Percentiles rank a stretch among this genome's conserved stretches.
Evolutionary conservation across 1,284 basidiomycete genomes (phyloP).

Genomic region (Cutaneotrichosporon mucoides): DNA sequence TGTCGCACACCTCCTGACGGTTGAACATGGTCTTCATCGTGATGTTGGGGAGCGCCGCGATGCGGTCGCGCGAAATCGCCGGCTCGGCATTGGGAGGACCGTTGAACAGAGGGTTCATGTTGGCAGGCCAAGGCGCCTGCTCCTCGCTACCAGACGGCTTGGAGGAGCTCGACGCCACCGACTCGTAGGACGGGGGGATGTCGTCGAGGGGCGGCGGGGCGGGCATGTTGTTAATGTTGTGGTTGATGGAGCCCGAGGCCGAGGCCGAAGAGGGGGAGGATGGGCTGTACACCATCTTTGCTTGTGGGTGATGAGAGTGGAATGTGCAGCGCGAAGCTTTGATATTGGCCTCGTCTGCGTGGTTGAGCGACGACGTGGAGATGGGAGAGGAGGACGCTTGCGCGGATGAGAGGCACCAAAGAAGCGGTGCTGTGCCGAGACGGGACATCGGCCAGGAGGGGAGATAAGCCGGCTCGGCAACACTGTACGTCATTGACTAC

Average conservation of each 20-base stretch:
- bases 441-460: too few relatives aligned
- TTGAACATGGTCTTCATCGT: conserved; percentile 7
- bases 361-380: too few relatives aligned
- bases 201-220: conserved; percentile 17
- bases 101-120: conserved; percentile 27
- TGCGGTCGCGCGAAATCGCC: conserved; percentile 16
- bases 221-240: background rate
- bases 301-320: background rate
- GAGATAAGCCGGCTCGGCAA: too few relatives aligned
- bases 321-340: too few relatives aligned
- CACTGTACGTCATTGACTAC: too few relatives aligned
- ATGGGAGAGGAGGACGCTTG: too few relatives aligned
- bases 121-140: conserved; percentile 12
- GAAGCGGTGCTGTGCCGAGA: too few relatives aligned
- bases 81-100: conserved; percentile 34
- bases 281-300: conserved; percentile 6
- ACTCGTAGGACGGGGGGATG: conserved; percentile 36
- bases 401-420: too few relatives aligned
- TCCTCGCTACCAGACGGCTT: background rate
- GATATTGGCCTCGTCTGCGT: too few relatives aligned
- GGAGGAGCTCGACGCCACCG: conserved; percentile 1
- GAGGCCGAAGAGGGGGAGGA: conserved; percentile 6
- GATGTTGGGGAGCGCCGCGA: conserved; percentile 16
- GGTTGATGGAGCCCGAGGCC: background rate
- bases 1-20: conserved; percentile 22